Evolutionary conservation across 2,329 filamentous ascomycete genomes (phyloP), one percentile per base, ranked within the genome.

Genomic region (Fonsecaea monophora): DNA sequence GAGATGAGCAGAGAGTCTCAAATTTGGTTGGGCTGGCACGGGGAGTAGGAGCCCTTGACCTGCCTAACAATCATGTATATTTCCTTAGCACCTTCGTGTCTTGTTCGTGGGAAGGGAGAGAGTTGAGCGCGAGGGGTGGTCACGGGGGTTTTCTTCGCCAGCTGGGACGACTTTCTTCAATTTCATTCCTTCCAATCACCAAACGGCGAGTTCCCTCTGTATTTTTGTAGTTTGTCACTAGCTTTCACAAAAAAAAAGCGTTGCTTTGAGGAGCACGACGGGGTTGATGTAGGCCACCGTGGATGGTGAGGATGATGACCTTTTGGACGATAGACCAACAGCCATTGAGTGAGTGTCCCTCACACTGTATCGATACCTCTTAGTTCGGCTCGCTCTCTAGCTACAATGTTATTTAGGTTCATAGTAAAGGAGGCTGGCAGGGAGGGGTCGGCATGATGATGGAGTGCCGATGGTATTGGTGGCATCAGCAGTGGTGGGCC

Each of bases 31-130:
- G 60, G 53, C 35, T 13, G 25, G 58, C 25, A 18, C 9, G 56
- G 55, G 34, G 30, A 59, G 12, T 42, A 48, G 13, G 32, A 32
- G 60, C 32, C 42, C 53, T 58, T 64, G 38, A 60, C 60, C 56
- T 56, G 58, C 42, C 56, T 42, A 32, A 55, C 62, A 64, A 66
- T 63, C 68, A 67, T 71, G 68, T 70, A 72, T 69, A 69, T 68
- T 64, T 70, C 64, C 67, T 66, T 70, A 60, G 64, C 25, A 50
- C 57, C 59, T 48, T 54, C 38, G 63, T 58, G 68, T 61, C 65
- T 45, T 55, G 55, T 57, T 69, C 61, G 59, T 13, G 40, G 60
- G 62, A 56, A 60, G 48, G 42, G 60, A 56, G 50, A 60, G 53
- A 42, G 64, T n/a, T 10, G 32, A 57, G 59, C 21, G 38, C 25